Evolutionary conservation across 2,329 filamentous ascomycete genomes (phyloP), one percentile per base, ranked within the genome.

Genomic region (Xylaria sp.): DNA sequence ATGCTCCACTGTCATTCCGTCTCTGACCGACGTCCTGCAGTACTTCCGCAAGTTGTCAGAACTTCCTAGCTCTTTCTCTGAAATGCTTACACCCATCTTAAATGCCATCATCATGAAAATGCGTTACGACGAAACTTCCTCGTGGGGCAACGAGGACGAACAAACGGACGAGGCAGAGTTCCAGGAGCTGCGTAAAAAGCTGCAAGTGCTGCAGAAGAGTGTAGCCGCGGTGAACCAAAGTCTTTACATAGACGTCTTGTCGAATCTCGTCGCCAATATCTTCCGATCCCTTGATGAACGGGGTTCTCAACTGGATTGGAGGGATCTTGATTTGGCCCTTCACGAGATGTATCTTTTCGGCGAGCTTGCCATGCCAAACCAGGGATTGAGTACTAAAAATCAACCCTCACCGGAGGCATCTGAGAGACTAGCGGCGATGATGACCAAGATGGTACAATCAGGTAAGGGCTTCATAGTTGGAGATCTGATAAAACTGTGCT

Each of bases 151-250:
- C 67, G 94, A 98, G 78, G 94, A 97, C 75, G 94, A 97, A 75
- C 92, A 97, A 80, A 97, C 94, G 1, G 96, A 98, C 76, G 96
- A 99, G 82, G 96, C 95, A 32, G 96, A 99, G 79, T 99, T 99
- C 75, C 93, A 97, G 78, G 96, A 99, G 75, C 86, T 99, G 63
- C 90, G 97, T 69, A 97, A 97, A 80, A 89, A 93, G 74, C 85
- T 99, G 57, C 93, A 97, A 80, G 91, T 94, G 50, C 84, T 99
- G 51, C 96, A 99, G 80, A 97, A 98, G 83, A 94, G 92, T 50
- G 91, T 98, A 61, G 94, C 96, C 18, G 91, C 92, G 10, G 93
- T 97, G 60, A 93, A 98, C 78, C 93, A 98, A 80, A 84, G 85
- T 51, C 87, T 98, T 37, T 98, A 97, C 79, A 92, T 98, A 77